Evolutionary conservation across 2,329 filamentous ascomycete species (phyloP), one percentile per base, ranked within the genome.

Genomic region (Fusarium subtropicale): DNA sequence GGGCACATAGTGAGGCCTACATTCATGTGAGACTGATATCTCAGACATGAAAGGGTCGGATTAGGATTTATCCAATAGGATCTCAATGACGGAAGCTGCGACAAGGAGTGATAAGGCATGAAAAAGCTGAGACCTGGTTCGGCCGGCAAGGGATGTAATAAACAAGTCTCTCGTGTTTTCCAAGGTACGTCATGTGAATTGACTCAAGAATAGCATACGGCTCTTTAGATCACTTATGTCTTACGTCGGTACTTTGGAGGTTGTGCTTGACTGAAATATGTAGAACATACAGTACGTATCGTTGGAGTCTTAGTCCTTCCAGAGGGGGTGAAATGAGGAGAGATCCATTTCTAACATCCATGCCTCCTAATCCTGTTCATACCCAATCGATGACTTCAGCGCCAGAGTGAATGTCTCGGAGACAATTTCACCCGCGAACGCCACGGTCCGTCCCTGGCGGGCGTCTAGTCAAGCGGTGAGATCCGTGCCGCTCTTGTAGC

Each of bases 381-480:
- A 41, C n/a, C 7, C 1, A 33, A 33, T 41, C 8, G 15, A 41
- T 41, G 34, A 41, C n/a, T 22, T 31, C 15, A 53, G 50, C 13
- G 26, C 2, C n/a, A 26, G 13, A n/a, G 26, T 13, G 6, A n/a
- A n/a, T 22, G 26, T 53, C 50, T 53, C 38, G 50, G 50, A 53
- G 38, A 9, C 16, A 53, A 10, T 24, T 33, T 4, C 0, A 33
- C 10, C 28, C 50, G 28, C 20, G 5, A 42, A 33, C 20, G 50
- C 50, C 50, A 53, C 38, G 38, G 36, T 53, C 50, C 50, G 50
- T 42, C 50, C 15, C 50, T 53, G 36, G 18, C 50, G 34, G 5
- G n/a, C 5, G 18, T 5, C 20, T 28, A 9, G 20, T 42, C 20
- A 26, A 33, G 28, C 28, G 28, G 50, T 33, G 38, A 53, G 13